Evolutionary conservation across 345 rosid species (phyloP).

Genomic region (Limnanthes douglasii): DNA sequence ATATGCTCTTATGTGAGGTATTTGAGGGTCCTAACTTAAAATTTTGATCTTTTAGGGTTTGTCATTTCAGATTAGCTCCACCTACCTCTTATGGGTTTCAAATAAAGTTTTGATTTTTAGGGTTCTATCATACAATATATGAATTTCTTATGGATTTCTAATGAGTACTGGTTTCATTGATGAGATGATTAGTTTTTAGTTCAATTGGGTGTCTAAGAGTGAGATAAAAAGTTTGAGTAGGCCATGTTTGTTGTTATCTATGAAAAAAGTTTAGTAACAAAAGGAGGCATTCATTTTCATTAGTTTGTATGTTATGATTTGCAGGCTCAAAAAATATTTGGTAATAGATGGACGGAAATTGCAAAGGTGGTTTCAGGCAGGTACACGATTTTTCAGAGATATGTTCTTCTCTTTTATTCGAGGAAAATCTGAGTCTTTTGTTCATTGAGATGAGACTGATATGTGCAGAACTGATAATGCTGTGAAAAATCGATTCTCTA

Average conservation of each 20-base stretch:
- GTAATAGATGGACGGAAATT: conserved; percentile 98
- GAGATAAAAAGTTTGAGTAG: too few species aligned
- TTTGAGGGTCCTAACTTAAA: conserved; percentile 1
- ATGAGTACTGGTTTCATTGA: too few species aligned
- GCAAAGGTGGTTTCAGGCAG: conserved; percentile 99
- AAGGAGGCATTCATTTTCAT: too few species aligned
- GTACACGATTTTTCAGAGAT: conserved; percentile 24
- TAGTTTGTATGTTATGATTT: conserved; percentile 11
- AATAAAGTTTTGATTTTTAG: neutral
- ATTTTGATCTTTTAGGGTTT: neutral
- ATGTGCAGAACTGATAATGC: conserved; percentile 90
- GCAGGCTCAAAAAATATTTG: conserved; percentile 90
- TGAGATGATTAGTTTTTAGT: too few species aligned
- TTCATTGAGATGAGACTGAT: conserved; percentile 1
- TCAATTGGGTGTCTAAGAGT: too few species aligned
- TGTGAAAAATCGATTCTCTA: conserved; percentile 93
- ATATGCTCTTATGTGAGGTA: conserved; percentile 90
- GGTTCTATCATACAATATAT: too few species aligned
- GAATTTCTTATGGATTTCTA: too few species aligned
- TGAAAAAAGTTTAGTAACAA: too few species aligned
- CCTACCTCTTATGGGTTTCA: neutral
- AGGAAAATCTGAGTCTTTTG: neutral
- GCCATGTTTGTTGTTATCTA: too few species aligned
- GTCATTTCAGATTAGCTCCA: neutral
- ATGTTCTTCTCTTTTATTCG: neutral